These are phyloP conservation scores for Lasiosphaeris hirsuta DNA, from an alignment of 495 filamentous ascomycete species.

Conservation along the genomic window DNA sequence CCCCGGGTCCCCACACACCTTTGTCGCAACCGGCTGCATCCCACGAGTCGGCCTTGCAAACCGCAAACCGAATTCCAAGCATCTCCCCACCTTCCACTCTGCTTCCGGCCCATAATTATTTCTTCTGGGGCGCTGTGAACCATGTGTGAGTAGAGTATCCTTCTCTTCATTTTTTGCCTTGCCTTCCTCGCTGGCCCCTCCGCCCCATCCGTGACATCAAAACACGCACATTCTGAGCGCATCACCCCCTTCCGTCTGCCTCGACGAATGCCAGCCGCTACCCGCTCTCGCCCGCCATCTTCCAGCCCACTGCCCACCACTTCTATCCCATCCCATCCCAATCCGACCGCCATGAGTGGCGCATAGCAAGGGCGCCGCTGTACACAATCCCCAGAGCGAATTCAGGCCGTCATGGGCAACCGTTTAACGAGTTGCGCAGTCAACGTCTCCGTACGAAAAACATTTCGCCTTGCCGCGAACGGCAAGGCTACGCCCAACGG, in stretches of 20 bases:
- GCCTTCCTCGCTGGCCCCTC: neutral
- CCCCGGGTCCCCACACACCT: too few species aligned
- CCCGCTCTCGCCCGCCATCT: neutral
- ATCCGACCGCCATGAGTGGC: constrained; percentile 3
- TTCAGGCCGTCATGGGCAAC: constrained; percentile 1
- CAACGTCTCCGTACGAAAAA: constrained; percentile 11
- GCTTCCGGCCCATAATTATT: neutral
- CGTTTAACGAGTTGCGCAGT: constrained; percentile 7
- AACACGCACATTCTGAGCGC: neutral
- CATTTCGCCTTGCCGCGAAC: constrained; percentile 4
- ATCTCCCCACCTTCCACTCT: too few species aligned
- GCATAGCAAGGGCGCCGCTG: constrained; percentile 8
- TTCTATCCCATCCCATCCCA: neutral
- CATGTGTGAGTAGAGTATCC: constrained; percentile 9
- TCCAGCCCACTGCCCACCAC: neutral
- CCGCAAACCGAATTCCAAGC: too few species aligned
- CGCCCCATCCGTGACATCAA: neutral
- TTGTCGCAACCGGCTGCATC: too few species aligned
- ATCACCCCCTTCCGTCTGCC: neutral
- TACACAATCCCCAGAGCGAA: neutral
- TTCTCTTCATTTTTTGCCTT: neutral
- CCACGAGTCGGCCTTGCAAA: too few species aligned
- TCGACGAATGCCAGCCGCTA: constrained; percentile 5
- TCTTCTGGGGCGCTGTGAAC: neutral
- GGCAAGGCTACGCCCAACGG: constrained; percentile 8